A percentile compares a stretch with the other conserved stretches of the same genome.
phyloP scores from a whole-genome alignment of 805 yeast species.

The Schwanniomyces vanrijiae region DNA sequence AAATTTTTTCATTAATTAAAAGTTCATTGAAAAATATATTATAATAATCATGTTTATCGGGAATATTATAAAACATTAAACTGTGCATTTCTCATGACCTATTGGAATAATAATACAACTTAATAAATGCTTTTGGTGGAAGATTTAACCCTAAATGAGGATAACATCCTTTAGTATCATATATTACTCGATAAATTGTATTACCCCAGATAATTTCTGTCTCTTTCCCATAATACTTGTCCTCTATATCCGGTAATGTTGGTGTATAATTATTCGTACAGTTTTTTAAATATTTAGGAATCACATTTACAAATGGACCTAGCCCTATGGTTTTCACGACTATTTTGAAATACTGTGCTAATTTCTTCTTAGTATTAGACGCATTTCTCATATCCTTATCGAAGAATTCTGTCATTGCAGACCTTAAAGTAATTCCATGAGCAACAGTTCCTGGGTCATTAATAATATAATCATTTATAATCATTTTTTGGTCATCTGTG shows the following conservation, averaged over 20 bases:
- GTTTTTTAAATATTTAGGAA: not conserved
- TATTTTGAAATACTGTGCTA: not conserved
- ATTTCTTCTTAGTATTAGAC: not conserved
- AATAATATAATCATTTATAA: slow-evolving; percentile 3
- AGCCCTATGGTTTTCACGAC: not conserved
- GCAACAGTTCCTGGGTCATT: slow-evolving; percentile 7
- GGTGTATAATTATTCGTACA: not conserved
- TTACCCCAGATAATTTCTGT: not conserved
- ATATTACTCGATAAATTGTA: slow-evolving; percentile 4
- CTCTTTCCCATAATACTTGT: not conserved
- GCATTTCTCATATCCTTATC: not conserved
- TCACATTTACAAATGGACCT: slow-evolving; percentile 2
- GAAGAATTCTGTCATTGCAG: slow-evolving; percentile 6
- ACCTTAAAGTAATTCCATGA: slow-evolving; percentile 5
- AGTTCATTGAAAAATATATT: not conserved
- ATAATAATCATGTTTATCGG: not conserved
- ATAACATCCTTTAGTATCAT: not conserved
- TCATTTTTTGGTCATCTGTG: slow-evolving; percentile 1
- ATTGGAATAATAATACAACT: not conserved
- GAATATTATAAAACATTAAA: not conserved
- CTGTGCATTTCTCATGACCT: not conserved
- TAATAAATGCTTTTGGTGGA: not conserved
- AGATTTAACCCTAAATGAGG: not conserved
- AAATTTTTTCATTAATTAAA: not conserved
- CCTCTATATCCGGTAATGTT: not conserved